These are phyloP conservation scores for Euphorbia schlechtendalii DNA, from an alignment of 441 rosid genomes.

Conservation along the genomic window DNA sequence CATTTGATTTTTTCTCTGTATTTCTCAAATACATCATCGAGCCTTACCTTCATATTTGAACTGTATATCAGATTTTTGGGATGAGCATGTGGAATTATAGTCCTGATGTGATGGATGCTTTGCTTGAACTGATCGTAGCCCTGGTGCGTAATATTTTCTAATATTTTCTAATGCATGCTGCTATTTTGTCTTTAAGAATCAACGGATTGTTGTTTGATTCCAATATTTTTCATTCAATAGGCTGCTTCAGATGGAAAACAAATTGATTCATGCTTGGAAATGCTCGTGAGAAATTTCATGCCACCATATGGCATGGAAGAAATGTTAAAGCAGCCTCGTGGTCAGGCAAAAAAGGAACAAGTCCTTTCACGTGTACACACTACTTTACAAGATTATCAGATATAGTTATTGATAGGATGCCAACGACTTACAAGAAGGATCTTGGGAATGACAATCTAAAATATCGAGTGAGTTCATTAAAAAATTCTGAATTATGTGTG, in stretches of 20 bases:
- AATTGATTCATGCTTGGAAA: slow-evolving; percentile 67
- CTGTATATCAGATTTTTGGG: slow-evolving; percentile 44
- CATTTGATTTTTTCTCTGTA: slow-evolving; percentile 12
- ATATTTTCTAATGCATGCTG: slow-evolving; percentile 17
- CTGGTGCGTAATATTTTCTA: slow-evolving; percentile 34
- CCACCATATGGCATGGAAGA: slow-evolving; percentile 45
- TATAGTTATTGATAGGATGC: slow-evolving; percentile 49
- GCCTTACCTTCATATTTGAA: slow-evolving; percentile 12
- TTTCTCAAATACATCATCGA: neutral
- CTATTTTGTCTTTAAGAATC: too few relatives aligned
- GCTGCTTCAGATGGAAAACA: slow-evolving; percentile 66
- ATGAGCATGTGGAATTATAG: slow-evolving; percentile 73
- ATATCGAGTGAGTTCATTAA: slow-evolving; percentile 36
- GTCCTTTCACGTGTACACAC: slow-evolving; percentile 65
- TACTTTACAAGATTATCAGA: slow-evolving; percentile 47
- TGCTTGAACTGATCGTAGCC: slow-evolving; percentile 51
- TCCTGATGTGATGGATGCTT: slow-evolving; percentile 64
- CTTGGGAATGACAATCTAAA: slow-evolving; percentile 11
- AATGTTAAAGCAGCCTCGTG: slow-evolving; percentile 33
- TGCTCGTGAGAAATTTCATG: slow-evolving; percentile 55
- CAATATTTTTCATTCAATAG: slow-evolving; percentile 28
- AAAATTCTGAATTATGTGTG: neutral
- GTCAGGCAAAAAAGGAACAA: slow-evolving; percentile 45
- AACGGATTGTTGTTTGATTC: neutral
- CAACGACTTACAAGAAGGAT: slow-evolving; percentile 42